Conservation (phyloP, 1,139 yeast genomes). For the Geotrichum fermentans region DNA sequence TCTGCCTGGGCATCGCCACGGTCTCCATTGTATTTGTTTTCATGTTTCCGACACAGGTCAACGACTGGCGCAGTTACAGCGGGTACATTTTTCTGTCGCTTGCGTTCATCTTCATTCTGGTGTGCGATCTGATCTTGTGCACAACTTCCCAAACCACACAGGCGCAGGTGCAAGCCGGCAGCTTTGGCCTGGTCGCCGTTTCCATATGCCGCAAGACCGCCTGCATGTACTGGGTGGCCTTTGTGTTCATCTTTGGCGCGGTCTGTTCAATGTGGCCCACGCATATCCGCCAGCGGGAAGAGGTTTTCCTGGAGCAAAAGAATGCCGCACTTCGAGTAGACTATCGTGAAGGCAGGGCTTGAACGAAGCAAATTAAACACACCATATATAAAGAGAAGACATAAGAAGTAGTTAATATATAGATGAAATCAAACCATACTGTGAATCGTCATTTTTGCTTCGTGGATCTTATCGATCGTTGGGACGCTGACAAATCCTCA, state of each 20-base stretch:
- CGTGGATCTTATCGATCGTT: too few relatives aligned
- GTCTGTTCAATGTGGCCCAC: neutral
- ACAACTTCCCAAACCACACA: slow-evolving; percentile 37
- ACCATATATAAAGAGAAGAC: neutral
- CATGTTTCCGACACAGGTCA: neutral
- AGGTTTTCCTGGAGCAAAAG: slow-evolving; percentile 1
- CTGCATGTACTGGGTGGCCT: slow-evolving; percentile 59
- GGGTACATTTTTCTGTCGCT: neutral
- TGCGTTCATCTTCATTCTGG: slow-evolving; percentile 2
- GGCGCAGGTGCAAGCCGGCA: slow-evolving; percentile 46
- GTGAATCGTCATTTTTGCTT: neutral
- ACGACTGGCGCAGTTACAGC: neutral
- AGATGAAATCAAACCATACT: neutral
- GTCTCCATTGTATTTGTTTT: slow-evolving; percentile 4
- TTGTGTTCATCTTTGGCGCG: slow-evolving; percentile 41
- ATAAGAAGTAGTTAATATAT: neutral
- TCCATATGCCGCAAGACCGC: slow-evolving; percentile 52
- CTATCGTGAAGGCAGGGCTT: too few relatives aligned
- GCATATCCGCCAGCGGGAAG: slow-evolving; percentile 4
- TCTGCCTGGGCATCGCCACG: slow-evolving; percentile 5
- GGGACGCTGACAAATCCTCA: too few relatives aligned
- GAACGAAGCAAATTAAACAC: too few relatives aligned
- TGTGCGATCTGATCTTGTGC: slow-evolving; percentile 2
- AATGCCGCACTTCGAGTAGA: slow-evolving; percentile 1
- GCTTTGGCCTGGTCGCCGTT: slow-evolving; percentile 48